Evolutionary conservation across 305 asterid genomes (phyloP).

Genomic region (Fraxinus albicans): DNA sequence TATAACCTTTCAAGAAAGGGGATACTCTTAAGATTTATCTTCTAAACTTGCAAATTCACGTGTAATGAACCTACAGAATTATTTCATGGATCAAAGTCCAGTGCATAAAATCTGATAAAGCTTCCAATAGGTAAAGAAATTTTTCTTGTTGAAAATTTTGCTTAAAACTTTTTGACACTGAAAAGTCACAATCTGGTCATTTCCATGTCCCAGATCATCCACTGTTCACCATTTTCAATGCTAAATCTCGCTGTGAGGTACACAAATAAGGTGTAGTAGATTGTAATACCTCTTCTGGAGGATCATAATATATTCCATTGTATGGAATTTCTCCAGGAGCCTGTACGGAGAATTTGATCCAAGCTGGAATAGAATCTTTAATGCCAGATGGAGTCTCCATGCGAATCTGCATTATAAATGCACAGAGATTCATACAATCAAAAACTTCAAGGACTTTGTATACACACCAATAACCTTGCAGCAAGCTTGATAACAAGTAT

Average conservation of each 20-base stretch:
- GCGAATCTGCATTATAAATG: slow-evolving; percentile 67
- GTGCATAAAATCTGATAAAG: slow-evolving; percentile 21
- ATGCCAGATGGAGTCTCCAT: slow-evolving; percentile 97
- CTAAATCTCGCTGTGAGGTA: slow-evolving; percentile 7
- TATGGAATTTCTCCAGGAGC: slow-evolving; percentile 97
- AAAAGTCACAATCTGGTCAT: background rate
- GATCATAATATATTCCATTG: slow-evolving; percentile 95
- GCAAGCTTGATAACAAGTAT: background rate
- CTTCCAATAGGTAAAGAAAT: slow-evolving; percentile 15
- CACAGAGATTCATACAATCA: slow-evolving; percentile 17
- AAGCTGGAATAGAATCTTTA: slow-evolving; percentile 98
- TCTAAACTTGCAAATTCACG: slow-evolving; percentile 12
- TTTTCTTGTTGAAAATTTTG: background rate
- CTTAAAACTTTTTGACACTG: background rate
- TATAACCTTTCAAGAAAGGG: slow-evolving; percentile 7
- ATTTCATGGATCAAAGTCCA: background rate
- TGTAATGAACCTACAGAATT: slow-evolving; percentile 7
- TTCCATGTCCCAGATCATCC: slow-evolving; percentile 22
- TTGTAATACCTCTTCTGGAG: slow-evolving; percentile 81
- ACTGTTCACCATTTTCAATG: slow-evolving; percentile 6
- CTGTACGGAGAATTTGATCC: slow-evolving; percentile 95
- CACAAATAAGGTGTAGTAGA: slow-evolving; percentile 10
- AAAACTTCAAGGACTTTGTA: background rate
- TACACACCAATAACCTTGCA: background rate
- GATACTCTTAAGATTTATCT: background rate